phyloP scores from a whole-genome alignment of 179 eudicot genomes.

The Nepenthes alata region DNA sequence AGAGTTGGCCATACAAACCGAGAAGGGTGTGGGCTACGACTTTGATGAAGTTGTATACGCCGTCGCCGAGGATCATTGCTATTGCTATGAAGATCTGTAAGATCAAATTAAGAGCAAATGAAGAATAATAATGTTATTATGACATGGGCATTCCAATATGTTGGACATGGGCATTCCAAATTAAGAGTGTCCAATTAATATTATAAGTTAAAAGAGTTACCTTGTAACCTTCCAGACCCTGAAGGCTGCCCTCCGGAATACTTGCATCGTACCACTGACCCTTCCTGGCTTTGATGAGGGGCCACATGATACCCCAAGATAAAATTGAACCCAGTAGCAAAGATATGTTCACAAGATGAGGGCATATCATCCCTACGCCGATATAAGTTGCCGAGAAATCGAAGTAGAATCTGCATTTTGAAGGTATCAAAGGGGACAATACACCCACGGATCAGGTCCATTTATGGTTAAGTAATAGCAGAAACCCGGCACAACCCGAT shows the following conservation, averaged over 20 bases:
- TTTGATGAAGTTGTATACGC: slow-evolving; percentile 43
- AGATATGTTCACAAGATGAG: neutral
- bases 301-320: slow-evolving; percentile 2
- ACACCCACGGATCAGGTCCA: too few relatives aligned
- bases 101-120: neutral
- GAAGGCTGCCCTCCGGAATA: slow-evolving; percentile 3
- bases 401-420: neutral
- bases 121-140: neutral
- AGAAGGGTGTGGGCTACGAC: slow-evolving; percentile 9
- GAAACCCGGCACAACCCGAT: too few relatives aligned
- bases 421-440: neutral
- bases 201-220: slow-evolving; percentile 1
- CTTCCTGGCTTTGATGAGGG: neutral
- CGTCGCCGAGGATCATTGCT: slow-evolving; percentile 50
- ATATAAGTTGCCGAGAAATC: neutral
- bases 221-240: slow-evolving; percentile 20
- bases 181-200: neutral
- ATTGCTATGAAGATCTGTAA: slow-evolving; percentile 35
- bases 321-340: neutral
- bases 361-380: slow-evolving; percentile 3
- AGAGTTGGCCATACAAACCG: slow-evolving; percentile 3
- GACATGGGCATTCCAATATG: neutral
- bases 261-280: neutral
- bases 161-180: too few relatives aligned
- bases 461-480: too few relatives aligned